Percentiles rank a stretch among this genome's conserved stretches.
These are phyloP conservation scores for Helotiales sp. DNA, from an alignment of 2,329 filamentous ascomycete genomes.

Conservation along the genomic window DNA sequence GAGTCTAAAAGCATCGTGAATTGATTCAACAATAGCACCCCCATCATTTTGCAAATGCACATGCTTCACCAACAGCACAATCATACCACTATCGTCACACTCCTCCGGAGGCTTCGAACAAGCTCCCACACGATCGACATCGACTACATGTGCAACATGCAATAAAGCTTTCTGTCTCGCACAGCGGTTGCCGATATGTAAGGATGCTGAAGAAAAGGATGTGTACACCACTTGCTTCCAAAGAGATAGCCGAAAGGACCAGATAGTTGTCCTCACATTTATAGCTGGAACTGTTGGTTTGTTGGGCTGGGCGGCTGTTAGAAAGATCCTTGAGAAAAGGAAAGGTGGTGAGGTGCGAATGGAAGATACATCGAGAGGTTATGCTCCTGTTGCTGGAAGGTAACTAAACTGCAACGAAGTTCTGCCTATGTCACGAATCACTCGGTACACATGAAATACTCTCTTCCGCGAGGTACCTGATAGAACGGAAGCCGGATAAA, in stretches of 20 bases:
- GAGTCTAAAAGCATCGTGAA: not conserved
- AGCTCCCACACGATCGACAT: conserved; percentile 35
- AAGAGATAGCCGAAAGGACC: conserved; percentile 66
- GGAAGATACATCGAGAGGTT: conserved; percentile 25
- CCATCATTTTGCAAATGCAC: conserved; percentile 71
- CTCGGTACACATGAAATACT: not conserved
- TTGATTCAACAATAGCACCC: conserved; percentile 46
- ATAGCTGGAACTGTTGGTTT: conserved; percentile 58
- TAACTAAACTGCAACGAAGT: conserved; percentile 3
- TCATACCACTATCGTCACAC: conserved; percentile 54
- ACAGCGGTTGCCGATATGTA: conserved; percentile 62
- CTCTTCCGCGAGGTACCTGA: not conserved
- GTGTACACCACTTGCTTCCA: conserved; percentile 65
- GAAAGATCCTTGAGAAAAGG: conserved; percentile 47
- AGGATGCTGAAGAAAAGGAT: conserved; percentile 60
- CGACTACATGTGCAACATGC: conserved; percentile 57
- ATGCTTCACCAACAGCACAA: conserved; percentile 69
- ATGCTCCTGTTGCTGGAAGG: conserved; percentile 26
- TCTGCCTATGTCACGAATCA: not conserved
- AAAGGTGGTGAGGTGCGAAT: conserved; percentile 29
- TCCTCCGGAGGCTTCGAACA: conserved; percentile 26
- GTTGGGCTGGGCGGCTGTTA: conserved; percentile 59
- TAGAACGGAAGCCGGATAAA: too few relatives aligned
- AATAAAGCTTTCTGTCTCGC: conserved; percentile 64
- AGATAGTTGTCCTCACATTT: conserved; percentile 66